A percentile compares a stretch with the other conserved stretches of the same genome.
Evolutionary conservation across 345 rosid genomes (phyloP).

Genomic region (Euphorbia tirucalli): DNA sequence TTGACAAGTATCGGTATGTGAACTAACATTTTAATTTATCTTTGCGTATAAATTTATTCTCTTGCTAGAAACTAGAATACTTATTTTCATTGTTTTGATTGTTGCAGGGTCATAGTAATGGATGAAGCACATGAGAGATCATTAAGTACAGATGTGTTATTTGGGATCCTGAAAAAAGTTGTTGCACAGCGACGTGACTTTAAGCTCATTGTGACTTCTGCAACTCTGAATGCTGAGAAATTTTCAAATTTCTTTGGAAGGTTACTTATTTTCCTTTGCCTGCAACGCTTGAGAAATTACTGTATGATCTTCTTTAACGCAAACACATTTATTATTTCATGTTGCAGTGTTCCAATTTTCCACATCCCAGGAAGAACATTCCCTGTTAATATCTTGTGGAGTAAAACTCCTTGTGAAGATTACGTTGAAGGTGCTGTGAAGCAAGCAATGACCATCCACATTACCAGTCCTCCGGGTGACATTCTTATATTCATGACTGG

Average conservation of each 20-base stretch:
- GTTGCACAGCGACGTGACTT: constrained; percentile 96
- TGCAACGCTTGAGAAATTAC: constrained; percentile 1
- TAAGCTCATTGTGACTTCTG: constrained; percentile 99
- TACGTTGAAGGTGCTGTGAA: constrained; percentile 97
- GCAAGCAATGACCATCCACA: constrained; percentile 96
- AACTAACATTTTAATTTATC: neutral
- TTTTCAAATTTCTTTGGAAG: constrained; percentile 96
- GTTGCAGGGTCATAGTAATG: constrained; percentile 85
- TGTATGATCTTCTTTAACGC: neutral
- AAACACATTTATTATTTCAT: neutral
- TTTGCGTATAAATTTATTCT: neutral
- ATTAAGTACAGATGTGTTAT: constrained; percentile 85
- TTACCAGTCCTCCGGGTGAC: constrained; percentile 80
- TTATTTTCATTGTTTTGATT: constrained; percentile 19
- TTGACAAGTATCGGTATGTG: constrained; percentile 89
- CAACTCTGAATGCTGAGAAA: constrained; percentile 93
- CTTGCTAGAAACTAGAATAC: neutral
- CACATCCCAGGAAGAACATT: constrained; percentile 96
- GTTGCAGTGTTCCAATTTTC: constrained; percentile 93
- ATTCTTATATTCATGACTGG: constrained; percentile 99
- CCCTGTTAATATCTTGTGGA: constrained; percentile 74
- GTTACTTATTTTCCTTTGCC: constrained; percentile 34
- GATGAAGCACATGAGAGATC: constrained; percentile 99
- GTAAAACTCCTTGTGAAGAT: constrained; percentile 95
- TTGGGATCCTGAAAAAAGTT: constrained; percentile 93